phyloP scores from a whole-genome alignment of 164 flowering plant genomes.

The Stephania yunnanensis region DNA sequence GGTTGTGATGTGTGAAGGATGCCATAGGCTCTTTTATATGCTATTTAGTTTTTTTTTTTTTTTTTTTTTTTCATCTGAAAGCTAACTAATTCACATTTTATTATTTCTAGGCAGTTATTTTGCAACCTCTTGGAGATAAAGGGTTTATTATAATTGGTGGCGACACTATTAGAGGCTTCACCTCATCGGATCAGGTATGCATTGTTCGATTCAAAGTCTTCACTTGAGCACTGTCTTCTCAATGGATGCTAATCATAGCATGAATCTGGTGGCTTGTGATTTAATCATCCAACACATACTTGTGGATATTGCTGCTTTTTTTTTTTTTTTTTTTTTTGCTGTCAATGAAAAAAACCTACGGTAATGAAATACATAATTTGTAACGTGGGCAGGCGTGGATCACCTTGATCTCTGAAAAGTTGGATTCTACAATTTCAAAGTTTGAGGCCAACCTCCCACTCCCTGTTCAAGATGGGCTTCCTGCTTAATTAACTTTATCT shows the following conservation, averaged over 20 bases:
- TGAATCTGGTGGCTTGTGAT: neutral
- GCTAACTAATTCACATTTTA: slow-evolving; percentile 6
- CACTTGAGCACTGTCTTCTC: neutral
- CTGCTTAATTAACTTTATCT: neutral
- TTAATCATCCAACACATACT: neutral
- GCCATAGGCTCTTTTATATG: neutral
- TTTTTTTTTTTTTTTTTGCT: neutral
- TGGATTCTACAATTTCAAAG: slow-evolving; percentile 59
- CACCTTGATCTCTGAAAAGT: slow-evolving; percentile 63
- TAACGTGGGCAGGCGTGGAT: slow-evolving; percentile 64
- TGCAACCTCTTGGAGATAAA: slow-evolving; percentile 86
- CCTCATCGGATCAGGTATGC: slow-evolving; percentile 78
- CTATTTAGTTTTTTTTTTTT: too few species aligned
- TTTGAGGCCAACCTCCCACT: slow-evolving; percentile 13
- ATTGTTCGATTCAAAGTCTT: neutral
- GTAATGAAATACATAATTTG: neutral
- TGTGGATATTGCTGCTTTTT: neutral
- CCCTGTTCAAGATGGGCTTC: slow-evolving; percentile 23
- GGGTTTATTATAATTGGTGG: slow-evolving; percentile 83
- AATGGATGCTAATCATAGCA: neutral
- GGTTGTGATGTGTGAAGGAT: too few species aligned
- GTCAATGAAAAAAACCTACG: neutral
- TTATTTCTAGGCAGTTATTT: slow-evolving; percentile 68
- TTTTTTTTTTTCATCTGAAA: neutral
- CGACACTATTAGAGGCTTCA: slow-evolving; percentile 85